These are phyloP conservation scores for Curvularia lunata DNA, from an alignment of 2,329 filamentous ascomycete species.

Conservation along the genomic window DNA sequence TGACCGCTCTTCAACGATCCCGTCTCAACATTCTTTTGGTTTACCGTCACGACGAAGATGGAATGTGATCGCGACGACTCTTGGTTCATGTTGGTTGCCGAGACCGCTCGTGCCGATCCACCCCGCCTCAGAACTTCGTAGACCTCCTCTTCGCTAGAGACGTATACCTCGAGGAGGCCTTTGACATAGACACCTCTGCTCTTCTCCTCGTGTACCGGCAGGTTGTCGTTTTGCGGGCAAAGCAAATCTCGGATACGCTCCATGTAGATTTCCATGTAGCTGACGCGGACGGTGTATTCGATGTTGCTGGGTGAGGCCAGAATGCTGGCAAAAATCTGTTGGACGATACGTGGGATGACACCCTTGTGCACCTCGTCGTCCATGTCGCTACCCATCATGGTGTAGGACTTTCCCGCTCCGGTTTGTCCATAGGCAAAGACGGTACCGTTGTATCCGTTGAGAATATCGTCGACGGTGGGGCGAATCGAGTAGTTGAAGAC, in stretches of 20 bases:
- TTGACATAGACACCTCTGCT: slow-evolving; percentile 96
- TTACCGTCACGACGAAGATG: slow-evolving; percentile 96
- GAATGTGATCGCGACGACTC: slow-evolving; percentile 98
- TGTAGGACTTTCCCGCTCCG: slow-evolving; percentile 97
- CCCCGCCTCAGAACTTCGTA: slow-evolving; percentile 96
- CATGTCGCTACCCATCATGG: slow-evolving; percentile 97
- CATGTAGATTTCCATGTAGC: slow-evolving; percentile 99
- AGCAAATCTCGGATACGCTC: slow-evolving; percentile 94
- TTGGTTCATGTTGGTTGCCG: slow-evolving; percentile 98
- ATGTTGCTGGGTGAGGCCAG: slow-evolving; percentile 89
- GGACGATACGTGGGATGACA: slow-evolving; percentile 95
- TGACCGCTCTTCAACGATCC: slow-evolving; percentile 95
- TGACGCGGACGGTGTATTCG: slow-evolving; percentile 97
- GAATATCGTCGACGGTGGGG: slow-evolving; percentile 93
- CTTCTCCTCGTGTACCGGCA: slow-evolving; percentile 98
- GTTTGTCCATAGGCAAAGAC: slow-evolving; percentile 99
- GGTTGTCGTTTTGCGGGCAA: slow-evolving; percentile 90
- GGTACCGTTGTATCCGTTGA: slow-evolving; percentile 98
- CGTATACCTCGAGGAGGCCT: slow-evolving; percentile 91
- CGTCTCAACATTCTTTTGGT: slow-evolving; percentile 96
- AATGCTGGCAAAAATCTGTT: slow-evolving; percentile 97
- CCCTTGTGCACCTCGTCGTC: slow-evolving; percentile 86
- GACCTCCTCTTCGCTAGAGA: slow-evolving; percentile 92
- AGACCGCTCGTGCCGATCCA: slow-evolving; percentile 86
- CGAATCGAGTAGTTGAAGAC: slow-evolving; percentile 99